Conservation (phyloP, 768 basidiomycete species). For the Artomyces pyxidatus region DNA sequence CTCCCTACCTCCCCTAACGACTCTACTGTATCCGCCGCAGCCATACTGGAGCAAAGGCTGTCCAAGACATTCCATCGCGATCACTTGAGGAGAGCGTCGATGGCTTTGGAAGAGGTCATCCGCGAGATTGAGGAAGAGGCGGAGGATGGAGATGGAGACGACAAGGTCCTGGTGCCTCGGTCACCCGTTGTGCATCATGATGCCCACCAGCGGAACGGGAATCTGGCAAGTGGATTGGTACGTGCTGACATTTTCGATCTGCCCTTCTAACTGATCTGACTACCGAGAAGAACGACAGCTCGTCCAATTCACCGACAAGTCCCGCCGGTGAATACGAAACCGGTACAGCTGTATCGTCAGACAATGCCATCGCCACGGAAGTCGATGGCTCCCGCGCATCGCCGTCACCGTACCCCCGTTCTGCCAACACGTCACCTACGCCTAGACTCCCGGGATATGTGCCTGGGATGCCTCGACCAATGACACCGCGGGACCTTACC, state of each 20-base stretch:
- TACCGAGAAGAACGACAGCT: neutral
- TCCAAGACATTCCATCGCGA: constrained; percentile 44
- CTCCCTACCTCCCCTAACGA: constrained; percentile 4
- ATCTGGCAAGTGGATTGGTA: constrained; percentile 9
- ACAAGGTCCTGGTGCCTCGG: constrained; percentile 70
- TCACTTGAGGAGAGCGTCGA: constrained; percentile 53
- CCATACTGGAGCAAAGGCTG: constrained; percentile 32
- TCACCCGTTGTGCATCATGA: constrained; percentile 27
- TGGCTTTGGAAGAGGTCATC: constrained; percentile 70
- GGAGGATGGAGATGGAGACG: constrained; percentile 35
- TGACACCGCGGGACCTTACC: constrained; percentile 72
- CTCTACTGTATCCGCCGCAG: constrained; percentile 21
- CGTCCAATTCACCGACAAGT: neutral
- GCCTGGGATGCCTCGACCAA: constrained; percentile 85
- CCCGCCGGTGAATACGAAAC: constrained; percentile 41
- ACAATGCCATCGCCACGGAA: constrained; percentile 39
- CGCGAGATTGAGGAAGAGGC: constrained; percentile 70
- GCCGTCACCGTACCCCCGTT: constrained; percentile 47
- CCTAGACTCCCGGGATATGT: constrained; percentile 73
- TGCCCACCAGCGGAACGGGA: constrained; percentile 9
- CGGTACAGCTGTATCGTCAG: constrained; percentile 65
- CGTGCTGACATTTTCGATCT: constrained; percentile 3
- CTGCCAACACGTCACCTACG: constrained; percentile 40
- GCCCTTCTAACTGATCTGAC: neutral
- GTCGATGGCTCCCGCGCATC: constrained; percentile 47